Evolutionary conservation across 169 alveolate species (phyloP), one percentile per base, ranked within the genome.

Genomic region (Nephromyces sp.): DNA sequence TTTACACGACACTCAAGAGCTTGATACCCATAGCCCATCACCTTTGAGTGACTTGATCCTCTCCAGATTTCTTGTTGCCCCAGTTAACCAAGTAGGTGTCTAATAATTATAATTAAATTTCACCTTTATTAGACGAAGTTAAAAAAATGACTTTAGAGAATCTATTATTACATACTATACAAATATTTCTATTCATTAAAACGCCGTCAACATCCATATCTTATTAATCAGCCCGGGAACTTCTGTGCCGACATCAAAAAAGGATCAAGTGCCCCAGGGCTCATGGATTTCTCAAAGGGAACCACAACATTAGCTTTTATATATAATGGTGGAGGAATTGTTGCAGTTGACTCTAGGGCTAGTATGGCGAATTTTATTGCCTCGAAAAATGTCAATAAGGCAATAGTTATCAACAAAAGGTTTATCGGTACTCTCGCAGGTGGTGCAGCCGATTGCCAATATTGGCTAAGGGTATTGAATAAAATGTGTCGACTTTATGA

Each of bases 341-440:
- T 97, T 8, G 99, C 99, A 24, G 99, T 96, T 62, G 99, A 97
- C 85, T 93, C 98, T 51, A 87, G 99, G 77, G 99, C 99, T 25
- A 92, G 99, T 57, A 94, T 95, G 98, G 99, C 99, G 24, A 88
- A 96, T 57, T 94, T 91, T 83, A 92, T 96, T 32, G 93, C 98
- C 73, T 90, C 98, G 52, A 95, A 93, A 82, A 88, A 93, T 72
- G 99, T 96, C 28, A 30, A 72, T 62, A 95, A 97, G 83, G 96
- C 96, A 68, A 92, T 95, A 68, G 98, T 95, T 83, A 96, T 97
- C 77, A 96, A 96, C 85, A 96, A 94, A 31, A 90, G 89, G 83
- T 85, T 97, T 35, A 85, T 96, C 68, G 99, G 90, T 77, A 97
- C 99, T 3, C 96, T 97, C 98, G 99, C 99, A 21, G 99, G 99